These are phyloP conservation scores for Eucalyptus cloeziana DNA, from an alignment of 345 rosid genomes.

Conservation along the genomic window DNA sequence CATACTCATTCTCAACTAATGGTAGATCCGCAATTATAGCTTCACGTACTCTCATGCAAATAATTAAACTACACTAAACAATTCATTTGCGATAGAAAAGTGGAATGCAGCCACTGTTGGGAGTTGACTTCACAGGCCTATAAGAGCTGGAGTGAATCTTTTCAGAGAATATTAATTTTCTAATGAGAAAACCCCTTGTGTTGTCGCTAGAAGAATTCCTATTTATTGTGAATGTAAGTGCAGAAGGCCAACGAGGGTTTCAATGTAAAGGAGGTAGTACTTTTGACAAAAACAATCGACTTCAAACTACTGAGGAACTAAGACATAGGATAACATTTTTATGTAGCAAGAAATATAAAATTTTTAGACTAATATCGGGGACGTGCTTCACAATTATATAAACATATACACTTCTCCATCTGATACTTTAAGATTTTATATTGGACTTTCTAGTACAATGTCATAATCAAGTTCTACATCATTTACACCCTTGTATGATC, in stretches of 20 bases:
- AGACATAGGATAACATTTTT: neutral
- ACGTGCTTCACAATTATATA: neutral
- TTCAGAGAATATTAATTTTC: neutral
- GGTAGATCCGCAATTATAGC: constrained; percentile 28
- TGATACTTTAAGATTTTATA: neutral
- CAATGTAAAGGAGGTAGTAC: neutral
- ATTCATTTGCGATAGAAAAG: neutral
- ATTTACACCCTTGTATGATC: neutral
- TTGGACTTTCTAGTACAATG: neutral
- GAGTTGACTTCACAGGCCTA: constrained; percentile 20
- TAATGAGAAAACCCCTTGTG: neutral
- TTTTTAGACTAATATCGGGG: neutral
- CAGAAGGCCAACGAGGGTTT: neutral
- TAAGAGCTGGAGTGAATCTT: constrained; percentile 13
- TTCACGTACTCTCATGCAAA: constrained; percentile 29
- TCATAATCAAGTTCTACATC: neutral
- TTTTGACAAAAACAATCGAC: neutral
- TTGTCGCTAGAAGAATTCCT: neutral
- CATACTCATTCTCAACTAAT: constrained; percentile 35
- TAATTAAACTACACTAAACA: neutral
- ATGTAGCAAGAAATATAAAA: neutral
- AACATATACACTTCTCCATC: neutral
- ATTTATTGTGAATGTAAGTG: neutral
- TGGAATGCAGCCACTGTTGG: constrained; percentile 1
- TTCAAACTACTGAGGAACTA: neutral